Base-by-base conservation (phyloP, 768 basidiomycete genomes). In the Russula sp. region DNA sequence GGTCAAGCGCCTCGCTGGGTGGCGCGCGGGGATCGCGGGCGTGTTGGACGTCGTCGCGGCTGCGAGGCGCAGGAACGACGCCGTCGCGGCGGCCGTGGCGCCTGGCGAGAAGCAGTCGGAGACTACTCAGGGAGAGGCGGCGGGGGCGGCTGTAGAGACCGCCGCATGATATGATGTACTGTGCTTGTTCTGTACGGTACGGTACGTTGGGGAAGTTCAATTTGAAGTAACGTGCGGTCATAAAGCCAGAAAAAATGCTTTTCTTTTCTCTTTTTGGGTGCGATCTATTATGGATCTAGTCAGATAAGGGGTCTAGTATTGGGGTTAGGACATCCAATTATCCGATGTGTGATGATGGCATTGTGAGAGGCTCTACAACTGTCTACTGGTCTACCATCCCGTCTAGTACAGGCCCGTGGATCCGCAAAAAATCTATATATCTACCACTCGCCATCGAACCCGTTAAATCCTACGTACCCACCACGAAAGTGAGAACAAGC, bases 391-490 rank as follows among this genome's bases (percentile, higher is more conserved):
- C 8, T 45, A 44, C 13, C 9, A 49, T 34, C 45, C 60, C 22
- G 22, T 48, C 47, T 48, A 27, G 14, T 27, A 11, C 6, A 44
- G 44, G 4, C 44, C 18, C 47, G 22, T 48, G 47, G 22, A 22
- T 20, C 58, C 16, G 32, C 34, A 39, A 47, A 27, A 39, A 47
- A 27, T 18, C 37, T 20, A 35, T 32, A 27, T 9, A 37, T 44
- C 58, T 64, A 92, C 90, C 90, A 93, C 64, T 89, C 86, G 57
- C 90, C 90, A 70, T 93, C 90, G 67, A 93, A 93, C 32, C 90
- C 90, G 66, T 87, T 80, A 69, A 92, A 92, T 9, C 90, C 90
- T 89, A 63, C 0, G 27, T 55, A 48, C 3, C 35, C 59, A 39
- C 67, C 22, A 70, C 51, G 45, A 20, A 42, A 42, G 22, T 61